Conservation (phyloP, 2,329 filamentous ascomycete species). For the Stemphylium lycopersici region DNA sequence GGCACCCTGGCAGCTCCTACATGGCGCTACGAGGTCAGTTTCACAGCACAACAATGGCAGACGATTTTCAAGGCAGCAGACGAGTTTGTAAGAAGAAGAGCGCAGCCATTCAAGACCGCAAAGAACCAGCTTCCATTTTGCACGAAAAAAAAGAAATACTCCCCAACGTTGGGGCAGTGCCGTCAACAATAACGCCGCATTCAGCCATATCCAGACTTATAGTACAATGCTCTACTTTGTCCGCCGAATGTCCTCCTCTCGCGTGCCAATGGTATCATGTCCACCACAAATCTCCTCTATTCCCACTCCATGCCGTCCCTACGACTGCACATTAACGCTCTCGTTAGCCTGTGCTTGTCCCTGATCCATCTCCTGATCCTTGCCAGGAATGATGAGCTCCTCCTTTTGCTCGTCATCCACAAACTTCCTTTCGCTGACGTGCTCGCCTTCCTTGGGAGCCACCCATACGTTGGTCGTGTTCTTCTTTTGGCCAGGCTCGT, state of each 20-base stretch:
- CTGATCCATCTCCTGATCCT: constrained; percentile 28
- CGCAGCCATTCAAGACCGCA: constrained; percentile 10
- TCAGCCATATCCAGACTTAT: constrained; percentile 29
- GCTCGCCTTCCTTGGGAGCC: constrained; percentile 58
- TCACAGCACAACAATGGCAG: neutral
- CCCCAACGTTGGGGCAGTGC: constrained; percentile 9
- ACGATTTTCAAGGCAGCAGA: neutral
- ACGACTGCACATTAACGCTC: constrained; percentile 30
- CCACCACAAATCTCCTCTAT: neutral
- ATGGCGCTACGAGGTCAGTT: too few species aligned
- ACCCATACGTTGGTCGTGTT: constrained; percentile 86
- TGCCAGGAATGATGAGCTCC: constrained; percentile 72
- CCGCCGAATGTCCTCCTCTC: constrained; percentile 2
- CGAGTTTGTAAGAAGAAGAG: constrained; percentile 7
- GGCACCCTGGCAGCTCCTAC: constrained; percentile 1
- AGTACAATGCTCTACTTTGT: constrained; percentile 30
- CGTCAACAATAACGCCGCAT: constrained; percentile 17
- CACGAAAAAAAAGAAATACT: constrained; percentile 7
- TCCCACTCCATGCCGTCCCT: constrained; percentile 6
- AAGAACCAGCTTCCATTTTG: constrained; percentile 11
- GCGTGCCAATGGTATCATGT: constrained; percentile 25
- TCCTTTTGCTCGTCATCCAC: constrained; percentile 71
- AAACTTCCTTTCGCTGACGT: constrained; percentile 90
- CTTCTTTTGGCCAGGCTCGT: constrained; percentile 85
- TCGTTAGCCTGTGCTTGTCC: constrained; percentile 22